Evolutionary conservation across 1,284 basidiomycete species (phyloP).

Genomic region (Boletus coffeatus): DNA sequence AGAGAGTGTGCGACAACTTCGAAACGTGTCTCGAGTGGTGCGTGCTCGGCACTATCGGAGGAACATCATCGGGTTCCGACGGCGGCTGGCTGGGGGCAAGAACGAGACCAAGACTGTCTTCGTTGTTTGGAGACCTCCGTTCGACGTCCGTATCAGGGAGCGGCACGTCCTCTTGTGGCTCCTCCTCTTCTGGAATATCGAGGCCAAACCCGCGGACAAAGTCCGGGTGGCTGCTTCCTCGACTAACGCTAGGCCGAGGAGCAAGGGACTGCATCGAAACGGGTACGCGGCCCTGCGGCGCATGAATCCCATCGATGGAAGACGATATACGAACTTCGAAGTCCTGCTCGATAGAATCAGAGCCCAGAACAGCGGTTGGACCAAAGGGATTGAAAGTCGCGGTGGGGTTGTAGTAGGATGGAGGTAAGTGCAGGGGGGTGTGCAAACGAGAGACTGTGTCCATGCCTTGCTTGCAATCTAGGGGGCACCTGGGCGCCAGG

Average conservation of each 20-base stretch:
- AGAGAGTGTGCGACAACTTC: conserved; percentile 57
- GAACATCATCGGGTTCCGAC: conserved; percentile 32
- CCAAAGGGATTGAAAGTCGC: conserved; percentile 59
- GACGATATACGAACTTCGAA: conserved; percentile 14
- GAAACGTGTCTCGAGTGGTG: conserved; percentile 70
- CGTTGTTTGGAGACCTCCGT: conserved; percentile 25
- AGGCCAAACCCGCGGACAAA: conserved; percentile 73
- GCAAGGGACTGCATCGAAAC: conserved; percentile 42
- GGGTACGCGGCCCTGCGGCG: conserved; percentile 58
- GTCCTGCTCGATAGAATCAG: conserved; percentile 39
- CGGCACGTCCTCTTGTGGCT: conserved; percentile 38
- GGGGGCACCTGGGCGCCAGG: conserved; percentile 40
- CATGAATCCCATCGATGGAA: conserved; percentile 38
- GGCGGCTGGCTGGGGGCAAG: conserved; percentile 15
- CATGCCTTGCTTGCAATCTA: conserved; percentile 52
- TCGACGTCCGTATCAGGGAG: conserved; percentile 23
- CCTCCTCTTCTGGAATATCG: conserved; percentile 65
- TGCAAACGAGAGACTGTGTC: conserved; percentile 65
- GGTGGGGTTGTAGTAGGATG: conserved; percentile 37
- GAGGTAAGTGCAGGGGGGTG: conserved; percentile 36
- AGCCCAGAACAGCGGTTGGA: conserved; percentile 44
- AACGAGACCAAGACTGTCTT: conserved; percentile 15
- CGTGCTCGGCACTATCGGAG: conserved; percentile 45
- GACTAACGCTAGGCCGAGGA: conserved; percentile 37
- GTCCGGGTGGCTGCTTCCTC: conserved; percentile 57